Percentiles rank a stretch among this genome's conserved stretches.
Evolutionary conservation across 345 rosid genomes (phyloP).

Genomic region (Aurinia saxatilis): DNA sequence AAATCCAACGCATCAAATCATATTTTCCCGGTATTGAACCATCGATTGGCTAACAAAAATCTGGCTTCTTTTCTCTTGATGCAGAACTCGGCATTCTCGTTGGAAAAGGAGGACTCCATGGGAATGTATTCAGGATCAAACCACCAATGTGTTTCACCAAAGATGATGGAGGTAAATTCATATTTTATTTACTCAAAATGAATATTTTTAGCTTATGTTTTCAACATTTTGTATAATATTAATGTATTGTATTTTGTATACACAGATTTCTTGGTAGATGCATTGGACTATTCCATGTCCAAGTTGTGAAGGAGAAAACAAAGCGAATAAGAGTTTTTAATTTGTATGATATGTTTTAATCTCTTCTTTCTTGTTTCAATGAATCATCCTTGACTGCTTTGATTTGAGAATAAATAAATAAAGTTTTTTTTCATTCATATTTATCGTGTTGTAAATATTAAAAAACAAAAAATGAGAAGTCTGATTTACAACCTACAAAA

Average conservation of each 20-base stretch:
- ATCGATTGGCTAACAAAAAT: not conserved
- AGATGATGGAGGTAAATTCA: constrained; percentile 71
- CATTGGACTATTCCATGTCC: constrained; percentile 66
- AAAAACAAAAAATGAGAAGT: too few species aligned
- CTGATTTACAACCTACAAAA: too few species aligned
- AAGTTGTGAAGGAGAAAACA: constrained; percentile 36
- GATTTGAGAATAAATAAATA: not conserved
- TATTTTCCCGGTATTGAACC: not conserved
- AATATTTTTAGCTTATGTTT: not conserved
- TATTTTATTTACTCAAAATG: not conserved
- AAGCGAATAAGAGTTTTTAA: not conserved
- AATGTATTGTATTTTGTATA: not conserved
- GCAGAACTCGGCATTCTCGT: constrained; percentile 73
- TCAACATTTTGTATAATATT: not conserved
- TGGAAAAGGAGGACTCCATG: constrained; percentile 92
- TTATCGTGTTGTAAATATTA: too few species aligned
- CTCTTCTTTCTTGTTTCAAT: not conserved
- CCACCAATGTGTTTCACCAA: constrained; percentile 95
- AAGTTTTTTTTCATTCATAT: too few species aligned
- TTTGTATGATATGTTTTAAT: not conserved
- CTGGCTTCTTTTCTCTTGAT: not conserved
- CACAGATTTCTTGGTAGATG: constrained; percentile 75
- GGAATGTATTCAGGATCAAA: constrained; percentile 81
- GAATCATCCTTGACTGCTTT: not conserved
- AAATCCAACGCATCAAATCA: not conserved